These are phyloP conservation scores for Pythium scleroteichum DNA, from an alignment of 352 stramenopile genomes.

Conservation along the genomic window DNA sequence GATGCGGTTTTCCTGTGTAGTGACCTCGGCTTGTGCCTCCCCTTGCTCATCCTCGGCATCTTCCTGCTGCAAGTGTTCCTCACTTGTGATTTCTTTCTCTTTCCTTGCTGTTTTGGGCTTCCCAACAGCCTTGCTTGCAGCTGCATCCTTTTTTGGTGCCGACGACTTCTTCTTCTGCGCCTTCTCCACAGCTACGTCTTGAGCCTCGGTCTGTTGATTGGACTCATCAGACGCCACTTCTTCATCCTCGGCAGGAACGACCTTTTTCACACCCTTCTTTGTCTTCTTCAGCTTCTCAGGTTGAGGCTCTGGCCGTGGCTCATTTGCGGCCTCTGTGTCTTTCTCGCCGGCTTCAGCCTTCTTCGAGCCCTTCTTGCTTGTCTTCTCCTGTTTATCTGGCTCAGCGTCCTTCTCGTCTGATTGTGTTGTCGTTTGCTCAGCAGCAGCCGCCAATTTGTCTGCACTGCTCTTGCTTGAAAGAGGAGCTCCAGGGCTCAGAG, in stretches of 20 bases:
- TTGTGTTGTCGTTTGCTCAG: neutral
- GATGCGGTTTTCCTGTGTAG: conserved; percentile 11
- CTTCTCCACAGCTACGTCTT: neutral
- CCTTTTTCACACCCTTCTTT: neutral
- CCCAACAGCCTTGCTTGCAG: neutral
- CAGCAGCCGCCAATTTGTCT: neutral
- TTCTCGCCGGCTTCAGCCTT: too few relatives aligned
- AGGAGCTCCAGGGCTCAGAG: neutral
- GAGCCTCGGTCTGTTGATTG: neutral
- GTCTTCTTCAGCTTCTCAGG: conserved; percentile 1
- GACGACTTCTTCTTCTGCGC: neutral
- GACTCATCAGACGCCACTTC: neutral
- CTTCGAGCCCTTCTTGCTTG: too few relatives aligned
- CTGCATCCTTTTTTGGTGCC: neutral
- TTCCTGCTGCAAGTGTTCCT: neutral
- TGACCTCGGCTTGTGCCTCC: neutral
- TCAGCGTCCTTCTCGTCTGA: neutral
- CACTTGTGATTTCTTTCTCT: neutral
- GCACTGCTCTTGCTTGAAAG: neutral
- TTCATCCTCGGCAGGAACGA: neutral
- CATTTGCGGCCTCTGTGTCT: neutral
- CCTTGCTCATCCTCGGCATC: neutral
- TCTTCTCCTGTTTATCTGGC: too few relatives aligned
- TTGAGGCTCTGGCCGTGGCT: neutral
- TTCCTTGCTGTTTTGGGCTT: conserved; percentile 10